Percentiles rank a stretch among this genome's conserved stretches.
These are phyloP conservation scores for Capsella bursapastoris DNA, from an alignment of 345 rosid genomes.

Conservation along the genomic window DNA sequence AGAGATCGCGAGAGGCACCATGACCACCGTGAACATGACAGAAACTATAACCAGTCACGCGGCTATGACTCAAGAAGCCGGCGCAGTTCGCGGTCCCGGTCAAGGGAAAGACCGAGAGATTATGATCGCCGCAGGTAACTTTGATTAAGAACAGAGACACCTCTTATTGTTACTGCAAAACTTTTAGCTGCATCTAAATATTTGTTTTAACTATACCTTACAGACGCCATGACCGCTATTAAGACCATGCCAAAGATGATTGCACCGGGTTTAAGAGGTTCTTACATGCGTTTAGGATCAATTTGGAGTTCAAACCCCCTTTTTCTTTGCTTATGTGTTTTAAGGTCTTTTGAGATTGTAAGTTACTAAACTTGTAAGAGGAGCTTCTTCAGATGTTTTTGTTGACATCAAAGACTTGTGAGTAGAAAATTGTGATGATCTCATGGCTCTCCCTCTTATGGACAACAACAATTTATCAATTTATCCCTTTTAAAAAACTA, in stretches of 20 bases:
- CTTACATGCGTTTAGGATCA: slow-evolving; percentile 38
- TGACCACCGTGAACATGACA: slow-evolving; percentile 60
- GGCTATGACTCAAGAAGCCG: slow-evolving; percentile 77
- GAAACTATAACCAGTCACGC: slow-evolving; percentile 74
- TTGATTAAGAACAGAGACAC: background rate
- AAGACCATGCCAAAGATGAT: slow-evolving; percentile 23
- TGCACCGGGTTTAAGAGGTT: slow-evolving; percentile 15
- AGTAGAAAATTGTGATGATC: background rate
- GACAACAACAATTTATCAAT: background rate
- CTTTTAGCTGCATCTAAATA: slow-evolving; percentile 12
- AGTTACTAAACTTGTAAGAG: slow-evolving; percentile 26
- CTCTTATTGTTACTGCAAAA: background rate
- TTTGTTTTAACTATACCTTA: background rate
- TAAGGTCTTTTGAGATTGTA: slow-evolving; percentile 19
- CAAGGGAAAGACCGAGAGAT: slow-evolving; percentile 79
- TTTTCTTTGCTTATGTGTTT: slow-evolving; percentile 21
- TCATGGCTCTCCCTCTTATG: background rate
- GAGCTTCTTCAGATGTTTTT: slow-evolving; percentile 25
- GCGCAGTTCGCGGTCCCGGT: slow-evolving; percentile 83
- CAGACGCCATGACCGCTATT: slow-evolving; percentile 50
- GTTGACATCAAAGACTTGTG: slow-evolving; percentile 26
- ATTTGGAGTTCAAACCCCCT: slow-evolving; percentile 33
- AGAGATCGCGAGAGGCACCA: slow-evolving; percentile 81
- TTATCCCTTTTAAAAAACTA: too few species aligned
- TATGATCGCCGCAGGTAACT: slow-evolving; percentile 83